phyloP scores from a whole-genome alignment of 2,329 filamentous ascomycete species.

The Pseudogymnoascus sp. region DNA sequence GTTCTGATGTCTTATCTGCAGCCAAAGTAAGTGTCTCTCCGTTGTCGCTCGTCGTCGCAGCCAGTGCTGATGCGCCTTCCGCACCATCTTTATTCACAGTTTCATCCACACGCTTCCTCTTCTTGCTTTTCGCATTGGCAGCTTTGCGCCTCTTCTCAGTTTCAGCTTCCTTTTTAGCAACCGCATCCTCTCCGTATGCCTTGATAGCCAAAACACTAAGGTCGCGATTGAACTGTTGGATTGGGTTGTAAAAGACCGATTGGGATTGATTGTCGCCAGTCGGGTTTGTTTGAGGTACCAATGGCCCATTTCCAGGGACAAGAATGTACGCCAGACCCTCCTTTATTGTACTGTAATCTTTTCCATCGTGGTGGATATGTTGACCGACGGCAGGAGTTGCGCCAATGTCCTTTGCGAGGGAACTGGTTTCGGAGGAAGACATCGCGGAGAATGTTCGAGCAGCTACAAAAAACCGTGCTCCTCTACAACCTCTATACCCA shows the following conservation, averaged over 20 bases:
- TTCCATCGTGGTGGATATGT: slow-evolving; percentile 36
- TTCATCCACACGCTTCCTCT: slow-evolving; percentile 37
- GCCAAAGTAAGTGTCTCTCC: not conserved
- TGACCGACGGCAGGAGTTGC: slow-evolving; percentile 24
- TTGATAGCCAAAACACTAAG: slow-evolving; percentile 88
- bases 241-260: slow-evolving; percentile 97
- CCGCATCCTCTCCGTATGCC: slow-evolving; percentile 67
- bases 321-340: slow-evolving; percentile 64
- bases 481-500: not conserved
- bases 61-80: slow-evolving; percentile 27
- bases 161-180: slow-evolving; percentile 38
- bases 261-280: slow-evolving; percentile 53
- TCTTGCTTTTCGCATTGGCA: slow-evolving; percentile 29
- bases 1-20: not conserved
- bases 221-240: slow-evolving; percentile 98
- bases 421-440: not conserved
- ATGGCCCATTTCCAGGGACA: slow-evolving; percentile 45
- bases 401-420: slow-evolving; percentile 19
- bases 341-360: slow-evolving; percentile 51
- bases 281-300: slow-evolving; percentile 34
- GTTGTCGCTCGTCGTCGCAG: not conserved
- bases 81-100: slow-evolving; percentile 22
- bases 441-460: not conserved
- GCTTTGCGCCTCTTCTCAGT: slow-evolving; percentile 35
- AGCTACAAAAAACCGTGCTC: not conserved